These are phyloP conservation scores for Dictyostelium intermedium DNA, from an alignment of 78 protist species.

Conservation along the genomic window DNA sequence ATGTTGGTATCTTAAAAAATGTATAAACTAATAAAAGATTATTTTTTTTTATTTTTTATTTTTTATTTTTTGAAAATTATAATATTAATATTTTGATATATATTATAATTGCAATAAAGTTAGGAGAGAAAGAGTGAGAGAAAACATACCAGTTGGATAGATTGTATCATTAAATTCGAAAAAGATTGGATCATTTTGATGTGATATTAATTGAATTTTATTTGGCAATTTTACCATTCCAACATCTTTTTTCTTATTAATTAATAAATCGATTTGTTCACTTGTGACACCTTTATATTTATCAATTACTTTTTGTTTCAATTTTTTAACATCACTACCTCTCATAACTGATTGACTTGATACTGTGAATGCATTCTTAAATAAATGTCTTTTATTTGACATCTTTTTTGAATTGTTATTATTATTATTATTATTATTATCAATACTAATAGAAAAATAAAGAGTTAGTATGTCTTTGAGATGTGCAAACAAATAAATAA, in stretches of 20 bases:
- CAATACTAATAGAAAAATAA: too few species aligned
- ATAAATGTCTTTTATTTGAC: slow-evolving; percentile 25
- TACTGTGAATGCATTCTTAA: slow-evolving; percentile 32
- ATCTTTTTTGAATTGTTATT: background rate
- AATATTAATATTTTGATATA: background rate
- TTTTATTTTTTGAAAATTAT: too few species aligned
- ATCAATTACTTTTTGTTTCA: slow-evolving; percentile 13
- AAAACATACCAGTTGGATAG: slow-evolving; percentile 38
- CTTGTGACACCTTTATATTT: background rate
- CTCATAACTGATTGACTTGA: slow-evolving; percentile 23
- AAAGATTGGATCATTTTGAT: slow-evolving; percentile 27
- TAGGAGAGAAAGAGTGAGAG: background rate
- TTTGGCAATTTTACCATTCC: slow-evolving; percentile 30
- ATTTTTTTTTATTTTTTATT: too few species aligned
- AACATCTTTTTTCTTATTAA: slow-evolving; percentile 38
- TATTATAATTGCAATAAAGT: too few species aligned
- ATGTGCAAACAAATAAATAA: too few species aligned
- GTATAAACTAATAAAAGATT: slow-evolving; percentile 9
- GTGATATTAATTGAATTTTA: slow-evolving; percentile 11
- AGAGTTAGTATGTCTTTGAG: too few species aligned
- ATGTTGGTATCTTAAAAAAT: slow-evolving; percentile 9
- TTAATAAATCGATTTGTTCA: slow-evolving; percentile 1
- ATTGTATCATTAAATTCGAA: slow-evolving; percentile 31
- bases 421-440: background rate
- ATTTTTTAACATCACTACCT: slow-evolving; percentile 37